Evolutionary conservation across 768 basidiomycete species (phyloP).

Genomic region (Rhodotorula graminis): DNA sequence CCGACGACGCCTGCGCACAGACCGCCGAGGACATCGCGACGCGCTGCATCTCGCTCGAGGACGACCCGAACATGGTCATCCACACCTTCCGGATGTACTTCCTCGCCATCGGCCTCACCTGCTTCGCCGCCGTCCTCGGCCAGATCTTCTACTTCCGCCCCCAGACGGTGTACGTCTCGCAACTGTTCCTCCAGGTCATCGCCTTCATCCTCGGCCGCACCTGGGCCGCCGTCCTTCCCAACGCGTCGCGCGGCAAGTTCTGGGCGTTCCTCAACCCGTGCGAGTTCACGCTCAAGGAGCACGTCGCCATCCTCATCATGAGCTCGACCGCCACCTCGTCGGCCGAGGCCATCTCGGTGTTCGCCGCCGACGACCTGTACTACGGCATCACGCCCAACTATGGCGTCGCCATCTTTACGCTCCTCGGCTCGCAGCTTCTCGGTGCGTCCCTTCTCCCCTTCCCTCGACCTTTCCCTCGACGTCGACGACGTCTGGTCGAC

Average conservation of each 20-base stretch:
- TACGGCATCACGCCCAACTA: slow-evolving; percentile 42
- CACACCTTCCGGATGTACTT: slow-evolving; percentile 45
- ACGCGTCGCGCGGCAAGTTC: slow-evolving; percentile 40
- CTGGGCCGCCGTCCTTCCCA: slow-evolving; percentile 35
- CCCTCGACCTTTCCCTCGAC: too few species aligned
- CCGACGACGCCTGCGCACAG: neutral
- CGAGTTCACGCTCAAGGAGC: slow-evolving; percentile 46
- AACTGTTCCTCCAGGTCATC: slow-evolving; percentile 46
- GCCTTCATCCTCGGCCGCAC: slow-evolving; percentile 44
- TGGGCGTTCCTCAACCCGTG: slow-evolving; percentile 45
- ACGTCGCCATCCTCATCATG: slow-evolving; percentile 29
- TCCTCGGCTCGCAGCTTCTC: slow-evolving; percentile 33
- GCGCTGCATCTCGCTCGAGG: slow-evolving; percentile 37
- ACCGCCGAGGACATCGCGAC: slow-evolving; percentile 36
- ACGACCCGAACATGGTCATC: slow-evolving; percentile 32
- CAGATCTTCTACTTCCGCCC: slow-evolving; percentile 51
- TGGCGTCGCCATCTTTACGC: slow-evolving; percentile 45
- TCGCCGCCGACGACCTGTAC: slow-evolving; percentile 32
- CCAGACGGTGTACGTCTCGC: slow-evolving; percentile 42
- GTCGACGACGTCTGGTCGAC: too few species aligned
- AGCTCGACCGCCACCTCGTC: slow-evolving; percentile 32
- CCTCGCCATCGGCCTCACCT: slow-evolving; percentile 44
- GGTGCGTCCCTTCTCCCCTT: neutral
- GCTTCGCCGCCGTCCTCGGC: slow-evolving; percentile 44
- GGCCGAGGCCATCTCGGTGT: slow-evolving; percentile 34